These are phyloP conservation scores for Backusella morwellensis DNA, from an alignment of 192 early-diverging fungal genomes.

Conservation along the genomic window DNA sequence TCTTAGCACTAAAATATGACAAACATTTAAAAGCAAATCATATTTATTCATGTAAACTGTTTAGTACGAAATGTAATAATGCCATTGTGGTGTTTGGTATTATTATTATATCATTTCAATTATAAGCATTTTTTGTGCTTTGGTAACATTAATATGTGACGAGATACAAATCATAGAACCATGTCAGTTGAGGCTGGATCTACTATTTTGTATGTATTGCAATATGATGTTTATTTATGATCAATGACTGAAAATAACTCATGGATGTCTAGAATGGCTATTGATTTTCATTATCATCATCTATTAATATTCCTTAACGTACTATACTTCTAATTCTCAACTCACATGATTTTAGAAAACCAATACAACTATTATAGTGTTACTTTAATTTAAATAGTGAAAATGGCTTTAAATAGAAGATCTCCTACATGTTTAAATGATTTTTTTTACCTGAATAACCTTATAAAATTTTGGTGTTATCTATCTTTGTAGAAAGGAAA, in stretches of 20 bases:
- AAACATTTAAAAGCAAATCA: not conserved
- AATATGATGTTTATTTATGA: not conserved
- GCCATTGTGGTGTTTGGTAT: not conserved
- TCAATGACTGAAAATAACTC: not conserved
- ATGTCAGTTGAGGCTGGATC: not conserved
- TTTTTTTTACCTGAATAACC: not conserved
- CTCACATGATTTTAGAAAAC: not conserved
- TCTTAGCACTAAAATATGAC: not conserved
- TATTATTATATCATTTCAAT: not conserved
- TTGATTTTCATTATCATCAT: not conserved
- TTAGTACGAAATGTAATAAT: not conserved
- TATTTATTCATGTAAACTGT: not conserved
- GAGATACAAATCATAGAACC: not conserved
- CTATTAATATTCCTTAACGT: not conserved
- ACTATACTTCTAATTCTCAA: not conserved
- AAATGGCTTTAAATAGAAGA: not conserved
- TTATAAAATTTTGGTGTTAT: not conserved
- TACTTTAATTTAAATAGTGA: slow-evolving; percentile 6
- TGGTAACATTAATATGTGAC: not conserved
- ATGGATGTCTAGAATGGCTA: not conserved
- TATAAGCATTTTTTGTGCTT: not conserved
- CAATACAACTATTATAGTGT: not conserved
- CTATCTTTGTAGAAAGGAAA: not conserved
- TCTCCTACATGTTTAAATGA: not conserved
- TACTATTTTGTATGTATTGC: not conserved